These are phyloP conservation scores for Melastoma candidum DNA, from an alignment of 441 rosid species.

Conservation along the genomic window DNA sequence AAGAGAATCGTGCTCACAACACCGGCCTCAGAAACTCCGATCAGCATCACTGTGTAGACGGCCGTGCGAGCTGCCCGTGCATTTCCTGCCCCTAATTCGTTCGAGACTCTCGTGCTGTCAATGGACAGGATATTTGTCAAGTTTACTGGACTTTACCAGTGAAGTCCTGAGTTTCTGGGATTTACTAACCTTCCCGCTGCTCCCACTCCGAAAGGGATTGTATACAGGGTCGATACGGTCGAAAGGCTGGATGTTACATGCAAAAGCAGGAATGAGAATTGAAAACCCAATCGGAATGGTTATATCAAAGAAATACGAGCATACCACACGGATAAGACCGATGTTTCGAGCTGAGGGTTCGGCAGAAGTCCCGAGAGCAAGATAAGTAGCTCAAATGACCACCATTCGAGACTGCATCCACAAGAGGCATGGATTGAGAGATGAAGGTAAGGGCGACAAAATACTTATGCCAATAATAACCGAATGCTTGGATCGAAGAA, in stretches of 20 bases:
- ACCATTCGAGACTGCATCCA: conserved; percentile 68
- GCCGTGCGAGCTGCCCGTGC: conserved; percentile 36
- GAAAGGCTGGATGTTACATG: conserved; percentile 28
- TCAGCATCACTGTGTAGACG: conserved; percentile 26
- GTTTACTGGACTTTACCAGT: too few relatives aligned
- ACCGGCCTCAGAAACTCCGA: conserved; percentile 24
- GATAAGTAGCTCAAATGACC: conserved; percentile 62
- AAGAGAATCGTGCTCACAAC: conserved; percentile 32
- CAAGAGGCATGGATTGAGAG: conserved; percentile 1
- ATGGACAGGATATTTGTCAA: too few relatives aligned
- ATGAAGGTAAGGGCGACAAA: background rate
- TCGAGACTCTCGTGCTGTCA: conserved; percentile 67
- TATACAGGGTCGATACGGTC: conserved; percentile 32
- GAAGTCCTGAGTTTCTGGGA: too few relatives aligned
- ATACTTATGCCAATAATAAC: too few relatives aligned
- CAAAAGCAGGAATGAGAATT: too few relatives aligned
- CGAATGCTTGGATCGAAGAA: background rate
- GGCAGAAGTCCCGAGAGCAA: conserved; percentile 71
- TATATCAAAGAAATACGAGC: conserved; percentile 2
- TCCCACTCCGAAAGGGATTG: conserved; percentile 50
- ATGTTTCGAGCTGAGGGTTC: conserved; percentile 74
- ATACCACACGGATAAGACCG: conserved; percentile 71
- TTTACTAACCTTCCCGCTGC: conserved; percentile 5
- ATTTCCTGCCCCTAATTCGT: conserved; percentile 62
- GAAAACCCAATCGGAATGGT: too few relatives aligned